phyloP scores from a whole-genome alignment of 1,284 basidiomycete genomes.

The Polyporus tsugae region DNA sequence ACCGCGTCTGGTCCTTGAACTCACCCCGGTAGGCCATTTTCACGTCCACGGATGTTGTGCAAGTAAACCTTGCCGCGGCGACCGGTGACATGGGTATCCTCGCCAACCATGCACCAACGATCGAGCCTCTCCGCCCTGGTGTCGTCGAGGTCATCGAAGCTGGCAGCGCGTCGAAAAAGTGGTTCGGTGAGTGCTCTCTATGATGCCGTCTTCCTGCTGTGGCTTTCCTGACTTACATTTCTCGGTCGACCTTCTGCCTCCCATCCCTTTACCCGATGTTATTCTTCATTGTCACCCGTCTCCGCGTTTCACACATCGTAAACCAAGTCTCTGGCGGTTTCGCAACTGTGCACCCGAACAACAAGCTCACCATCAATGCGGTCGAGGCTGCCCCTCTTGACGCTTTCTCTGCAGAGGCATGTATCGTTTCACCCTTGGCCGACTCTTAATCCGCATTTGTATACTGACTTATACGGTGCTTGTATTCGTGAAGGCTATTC shows the following conservation, averaged over 20 bases:
- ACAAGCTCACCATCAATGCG: slow-evolving; percentile 95
- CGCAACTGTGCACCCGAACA: slow-evolving; percentile 97
- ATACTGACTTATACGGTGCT: background rate
- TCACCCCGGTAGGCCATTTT: slow-evolving; percentile 75
- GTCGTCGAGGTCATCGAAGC: slow-evolving; percentile 93
- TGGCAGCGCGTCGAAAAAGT: slow-evolving; percentile 85
- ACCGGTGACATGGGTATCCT: slow-evolving; percentile 99
- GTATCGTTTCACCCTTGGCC: slow-evolving; percentile 30
- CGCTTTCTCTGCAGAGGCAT: slow-evolving; percentile 87
- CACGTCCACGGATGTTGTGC: slow-evolving; percentile 87
- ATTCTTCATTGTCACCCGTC: background rate
- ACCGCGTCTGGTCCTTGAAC: slow-evolving; percentile 18
- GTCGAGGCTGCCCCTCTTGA: slow-evolving; percentile 96
- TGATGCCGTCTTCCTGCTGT: background rate
- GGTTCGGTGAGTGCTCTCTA: slow-evolving; percentile 80
- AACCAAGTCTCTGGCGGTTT: slow-evolving; percentile 94
- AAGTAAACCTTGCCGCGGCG: slow-evolving; percentile 92
- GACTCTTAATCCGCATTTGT: slow-evolving; percentile 1
- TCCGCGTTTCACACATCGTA: background rate
- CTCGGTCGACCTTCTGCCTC: background rate
- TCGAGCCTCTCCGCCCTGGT: slow-evolving; percentile 93
- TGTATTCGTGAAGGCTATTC: slow-evolving; percentile 73
- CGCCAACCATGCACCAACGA: slow-evolving; percentile 94
- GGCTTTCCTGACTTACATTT: background rate
- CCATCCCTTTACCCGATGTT: background rate